A percentile compares a stretch with the other conserved stretches of the same genome.
These are phyloP conservation scores for Picea glauca DNA, from an alignment of 75 land plant genomes.

Conservation along the genomic window DNA sequence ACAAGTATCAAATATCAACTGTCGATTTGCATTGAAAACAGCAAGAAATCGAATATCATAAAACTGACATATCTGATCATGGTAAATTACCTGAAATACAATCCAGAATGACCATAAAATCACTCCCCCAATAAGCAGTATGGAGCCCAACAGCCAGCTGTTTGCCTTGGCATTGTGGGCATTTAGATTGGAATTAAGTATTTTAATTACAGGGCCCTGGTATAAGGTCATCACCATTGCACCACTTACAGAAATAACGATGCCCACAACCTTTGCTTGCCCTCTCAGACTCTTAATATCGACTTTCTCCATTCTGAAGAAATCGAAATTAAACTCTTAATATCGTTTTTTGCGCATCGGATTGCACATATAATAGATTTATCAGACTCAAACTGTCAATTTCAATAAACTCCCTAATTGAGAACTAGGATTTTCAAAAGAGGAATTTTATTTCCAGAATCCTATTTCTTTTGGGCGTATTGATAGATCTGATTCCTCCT, in stretches of 20 bases:
- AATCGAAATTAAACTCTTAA: background rate
- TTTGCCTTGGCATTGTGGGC: background rate
- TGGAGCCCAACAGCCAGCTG: background rate
- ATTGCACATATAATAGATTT: too few species aligned
- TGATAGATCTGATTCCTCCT: background rate
- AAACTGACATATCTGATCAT: background rate
- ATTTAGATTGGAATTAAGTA: background rate
- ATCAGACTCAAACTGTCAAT: too few species aligned
- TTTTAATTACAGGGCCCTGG: slow-evolving; percentile 12
- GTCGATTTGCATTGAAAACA: background rate
- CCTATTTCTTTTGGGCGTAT: background rate
- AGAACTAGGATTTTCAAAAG: background rate
- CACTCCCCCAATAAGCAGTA: background rate
- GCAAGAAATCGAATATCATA: background rate
- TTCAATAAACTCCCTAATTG: background rate
- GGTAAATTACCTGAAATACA: background rate
- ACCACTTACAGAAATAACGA: slow-evolving; percentile 19
- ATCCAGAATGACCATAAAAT: background rate
- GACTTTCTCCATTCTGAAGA: slow-evolving; percentile 23
- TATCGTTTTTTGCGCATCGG: background rate
- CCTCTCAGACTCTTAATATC: slow-evolving; percentile 20
- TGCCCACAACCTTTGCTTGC: slow-evolving; percentile 24
- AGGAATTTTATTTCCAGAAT: background rate
- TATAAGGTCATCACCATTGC: slow-evolving; percentile 24
- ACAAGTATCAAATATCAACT: background rate